These are phyloP conservation scores for Coniochaeta sp. DNA, from an alignment of 2,329 filamentous ascomycete species.

Conservation along the genomic window DNA sequence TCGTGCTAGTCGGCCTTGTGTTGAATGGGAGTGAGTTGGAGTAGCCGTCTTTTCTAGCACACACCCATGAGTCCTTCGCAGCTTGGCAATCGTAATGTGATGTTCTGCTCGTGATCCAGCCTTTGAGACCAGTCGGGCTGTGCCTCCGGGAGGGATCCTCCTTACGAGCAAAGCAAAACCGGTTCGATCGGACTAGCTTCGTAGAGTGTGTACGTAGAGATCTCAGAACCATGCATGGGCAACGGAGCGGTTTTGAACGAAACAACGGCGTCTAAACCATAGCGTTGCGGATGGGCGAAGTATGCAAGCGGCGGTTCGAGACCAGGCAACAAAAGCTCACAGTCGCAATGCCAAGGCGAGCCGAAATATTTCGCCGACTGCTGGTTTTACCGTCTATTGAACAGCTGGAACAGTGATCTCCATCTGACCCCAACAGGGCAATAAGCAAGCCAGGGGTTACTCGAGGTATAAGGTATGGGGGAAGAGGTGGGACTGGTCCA, in stretches of 20 bases:
- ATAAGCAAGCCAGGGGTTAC: slow-evolving; percentile 1
- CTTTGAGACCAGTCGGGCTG: not conserved
- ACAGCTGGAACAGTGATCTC: slow-evolving; percentile 1
- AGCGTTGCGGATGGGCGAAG: not conserved
- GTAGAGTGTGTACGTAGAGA: not conserved
- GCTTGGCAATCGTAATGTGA: not conserved
- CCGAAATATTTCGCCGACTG: slow-evolving; percentile 1
- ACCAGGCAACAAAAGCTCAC: not conserved
- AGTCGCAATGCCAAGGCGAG: slow-evolving; percentile 1
- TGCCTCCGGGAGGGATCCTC: not conserved
- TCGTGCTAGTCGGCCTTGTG: not conserved
- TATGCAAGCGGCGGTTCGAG: not conserved
- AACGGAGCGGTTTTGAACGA: slow-evolving; percentile 1
- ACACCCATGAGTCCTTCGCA: not conserved
- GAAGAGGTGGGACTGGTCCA: not conserved
- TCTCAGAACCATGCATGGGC: not conserved
- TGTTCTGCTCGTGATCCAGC: not conserved
- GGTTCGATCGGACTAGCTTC: not conserved
- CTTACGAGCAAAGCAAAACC: not conserved
- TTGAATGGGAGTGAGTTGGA: not conserved
- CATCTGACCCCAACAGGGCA: slow-evolving; percentile 1
- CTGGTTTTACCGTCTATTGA: slow-evolving; percentile 1
- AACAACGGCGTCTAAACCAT: not conserved
- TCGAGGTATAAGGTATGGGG: not conserved
- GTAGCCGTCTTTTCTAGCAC: not conserved